Conservation (phyloP, 2,329 filamentous ascomycete species). For the Ilyonectria destructans region DNA sequence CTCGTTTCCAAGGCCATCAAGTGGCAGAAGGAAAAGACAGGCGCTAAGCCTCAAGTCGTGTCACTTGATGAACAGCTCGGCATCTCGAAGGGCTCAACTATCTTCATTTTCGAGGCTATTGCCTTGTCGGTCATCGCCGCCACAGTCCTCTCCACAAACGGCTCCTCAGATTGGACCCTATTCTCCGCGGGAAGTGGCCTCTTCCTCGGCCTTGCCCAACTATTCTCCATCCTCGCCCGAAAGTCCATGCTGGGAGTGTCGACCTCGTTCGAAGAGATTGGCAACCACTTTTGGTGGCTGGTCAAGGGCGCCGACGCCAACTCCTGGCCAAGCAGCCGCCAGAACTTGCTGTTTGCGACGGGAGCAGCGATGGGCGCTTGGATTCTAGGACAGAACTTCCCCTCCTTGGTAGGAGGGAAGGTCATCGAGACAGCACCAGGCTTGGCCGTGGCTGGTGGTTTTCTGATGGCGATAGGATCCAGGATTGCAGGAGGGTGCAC, state of each 20-base stretch:
- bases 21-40: slow-evolving; percentile 45
- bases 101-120: slow-evolving; percentile 62
- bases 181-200: slow-evolving; percentile 71
- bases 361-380: slow-evolving; percentile 67
- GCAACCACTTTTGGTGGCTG: slow-evolving; percentile 67
- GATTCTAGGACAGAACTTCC: slow-evolving; percentile 53
- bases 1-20: slow-evolving; percentile 58
- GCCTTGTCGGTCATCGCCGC: slow-evolving; percentile 60
- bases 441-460: slow-evolving; percentile 68
- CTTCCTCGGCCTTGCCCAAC: slow-evolving; percentile 72
- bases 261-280: slow-evolving; percentile 73
- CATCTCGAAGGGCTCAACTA: slow-evolving; percentile 53
- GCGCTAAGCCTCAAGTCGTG: slow-evolving; percentile 48
- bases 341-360: slow-evolving; percentile 67
- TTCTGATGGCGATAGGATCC: slow-evolving; percentile 72
- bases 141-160: slow-evolving; percentile 51
- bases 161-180: slow-evolving; percentile 46
- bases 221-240: slow-evolving; percentile 69
- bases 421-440: slow-evolving; percentile 54
- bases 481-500: slow-evolving; percentile 78
- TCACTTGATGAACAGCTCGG: slow-evolving; percentile 61
- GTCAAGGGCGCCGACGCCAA: slow-evolving; percentile 48
- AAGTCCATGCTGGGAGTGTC: slow-evolving; percentile 74
- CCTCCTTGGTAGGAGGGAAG: slow-evolving; percentile 48
- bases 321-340: slow-evolving; percentile 54